Conservation (phyloP, 208 protist species). For the Porcisia hertigi region DNA sequence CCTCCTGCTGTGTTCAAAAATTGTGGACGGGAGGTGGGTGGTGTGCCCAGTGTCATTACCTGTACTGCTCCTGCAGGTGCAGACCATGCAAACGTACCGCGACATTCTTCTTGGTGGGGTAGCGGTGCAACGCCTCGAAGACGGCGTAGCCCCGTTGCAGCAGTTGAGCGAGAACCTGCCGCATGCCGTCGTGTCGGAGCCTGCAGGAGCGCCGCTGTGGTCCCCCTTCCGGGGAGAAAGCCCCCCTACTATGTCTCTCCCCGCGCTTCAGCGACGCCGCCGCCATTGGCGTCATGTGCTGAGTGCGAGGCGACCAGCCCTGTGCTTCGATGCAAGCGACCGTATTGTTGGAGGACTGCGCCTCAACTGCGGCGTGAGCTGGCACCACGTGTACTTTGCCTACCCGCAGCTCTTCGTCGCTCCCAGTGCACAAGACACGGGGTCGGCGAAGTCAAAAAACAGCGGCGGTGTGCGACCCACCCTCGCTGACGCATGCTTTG, state of each 20-base stretch:
- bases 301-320: constrained; percentile 1
- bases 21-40: not conserved
- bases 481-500: constrained; percentile 23
- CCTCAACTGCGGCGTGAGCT: constrained; percentile 36
- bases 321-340: constrained; percentile 43
- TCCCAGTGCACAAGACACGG: not conserved
- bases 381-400: constrained; percentile 64
- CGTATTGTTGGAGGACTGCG: constrained; percentile 53
- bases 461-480: constrained; percentile 12
- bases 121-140: constrained; percentile 17
- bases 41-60: constrained; percentile 2
- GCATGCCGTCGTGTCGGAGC: constrained; percentile 12
- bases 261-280: constrained; percentile 20
- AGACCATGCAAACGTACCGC: constrained; percentile 11
- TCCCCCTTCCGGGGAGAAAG: not conserved
- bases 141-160: constrained; percentile 18
- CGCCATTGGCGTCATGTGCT: constrained; percentile 21
- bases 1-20: constrained; percentile 9
- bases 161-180: constrained; percentile 41
- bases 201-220: not conserved
- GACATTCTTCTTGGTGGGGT: constrained; percentile 22
- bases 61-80: not conserved
- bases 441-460: not conserved
- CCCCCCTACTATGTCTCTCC: not conserved
- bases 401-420: constrained; percentile 54